Conservation (phyloP, 1,139 yeast genomes). For the Taphrina deformans region DNA sequence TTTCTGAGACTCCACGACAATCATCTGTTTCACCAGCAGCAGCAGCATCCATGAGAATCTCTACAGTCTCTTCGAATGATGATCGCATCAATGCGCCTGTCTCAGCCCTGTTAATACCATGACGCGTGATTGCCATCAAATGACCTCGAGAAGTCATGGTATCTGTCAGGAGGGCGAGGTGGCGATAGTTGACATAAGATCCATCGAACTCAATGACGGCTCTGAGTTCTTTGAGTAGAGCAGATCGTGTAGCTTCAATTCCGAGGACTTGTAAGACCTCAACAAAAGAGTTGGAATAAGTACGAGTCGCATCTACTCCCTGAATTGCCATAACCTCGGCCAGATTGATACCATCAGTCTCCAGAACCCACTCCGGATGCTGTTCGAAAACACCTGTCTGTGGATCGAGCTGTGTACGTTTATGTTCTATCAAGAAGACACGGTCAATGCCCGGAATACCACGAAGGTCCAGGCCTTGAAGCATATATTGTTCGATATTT, state of each 20-base stretch:
- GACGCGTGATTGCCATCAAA: conserved; percentile 98
- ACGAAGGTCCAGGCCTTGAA: conserved; percentile 88
- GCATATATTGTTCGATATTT: conserved; percentile 93
- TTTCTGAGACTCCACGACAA: conserved; percentile 97
- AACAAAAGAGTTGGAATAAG: conserved; percentile 93
- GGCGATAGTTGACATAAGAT: conserved; percentile 98
- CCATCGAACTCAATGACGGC: conserved; percentile 99
- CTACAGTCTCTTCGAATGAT: conserved; percentile 98
- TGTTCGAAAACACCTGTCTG: conserved; percentile 73
- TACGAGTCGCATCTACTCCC: conserved; percentile 87
- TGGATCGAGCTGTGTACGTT: conserved; percentile 52
- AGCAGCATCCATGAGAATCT: conserved; percentile 95
- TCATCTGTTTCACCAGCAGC: conserved; percentile 97
- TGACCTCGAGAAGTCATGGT: conserved; percentile 99
- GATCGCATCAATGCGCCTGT: conserved; percentile 99
- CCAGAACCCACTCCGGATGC: conserved; percentile 95
- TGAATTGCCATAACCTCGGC: conserved; percentile 94
- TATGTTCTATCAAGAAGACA: conserved; percentile 90
- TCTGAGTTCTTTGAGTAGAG: conserved; percentile 87
- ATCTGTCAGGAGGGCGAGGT: conserved; percentile 94
- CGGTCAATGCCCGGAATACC: conserved; percentile 95
- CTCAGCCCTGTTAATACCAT: conserved; percentile 97
- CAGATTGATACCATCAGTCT: conserved; percentile 96
- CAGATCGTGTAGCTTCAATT: conserved; percentile 96
- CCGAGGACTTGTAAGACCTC: conserved; percentile 94